These are phyloP conservation scores for Aspergillus diversus DNA, from an alignment of 495 filamentous ascomycete species.

Conservation along the genomic window DNA sequence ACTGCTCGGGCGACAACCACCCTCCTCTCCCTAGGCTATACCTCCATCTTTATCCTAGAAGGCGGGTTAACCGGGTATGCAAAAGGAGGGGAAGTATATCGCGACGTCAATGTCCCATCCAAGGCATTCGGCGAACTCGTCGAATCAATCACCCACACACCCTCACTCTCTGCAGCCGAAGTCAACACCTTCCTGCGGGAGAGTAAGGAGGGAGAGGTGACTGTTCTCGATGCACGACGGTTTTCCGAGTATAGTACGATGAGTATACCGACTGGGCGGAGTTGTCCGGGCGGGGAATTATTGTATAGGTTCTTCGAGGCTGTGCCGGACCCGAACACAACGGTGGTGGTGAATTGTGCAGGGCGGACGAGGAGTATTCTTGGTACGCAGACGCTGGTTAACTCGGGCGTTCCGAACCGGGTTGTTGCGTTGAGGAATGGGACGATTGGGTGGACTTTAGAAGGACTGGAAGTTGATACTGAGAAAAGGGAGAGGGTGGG, in stretches of 20 bases:
- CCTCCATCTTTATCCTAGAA: slow-evolving; percentile 1
- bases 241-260: slow-evolving; percentile 9
- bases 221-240: slow-evolving; percentile 12
- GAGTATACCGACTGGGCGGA: slow-evolving; percentile 6
- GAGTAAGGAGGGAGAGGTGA: neutral
- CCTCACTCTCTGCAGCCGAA: slow-evolving; percentile 11
- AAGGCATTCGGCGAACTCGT: slow-evolving; percentile 13
- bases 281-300: neutral
- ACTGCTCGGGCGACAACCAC: slow-evolving; percentile 1
- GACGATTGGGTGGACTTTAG: slow-evolving; percentile 3
- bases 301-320: slow-evolving; percentile 8
- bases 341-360: slow-evolving; percentile 2
- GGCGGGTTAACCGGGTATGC: slow-evolving; percentile 6
- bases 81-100: slow-evolving; percentile 6
- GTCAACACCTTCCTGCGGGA: slow-evolving; percentile 10
- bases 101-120: slow-evolving; percentile 10
- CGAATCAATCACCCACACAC: slow-evolving; percentile 10
- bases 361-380: slow-evolving; percentile 4
- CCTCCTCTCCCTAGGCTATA: slow-evolving; percentile 2
- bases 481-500: neutral
- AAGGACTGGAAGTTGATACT: slow-evolving; percentile 1
- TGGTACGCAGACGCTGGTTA: slow-evolving; percentile 6
- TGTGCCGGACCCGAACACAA: neutral
- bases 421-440: slow-evolving; percentile 5
- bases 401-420: neutral